Base-by-base conservation (phyloP, 1,139 yeast genomes). In the Torulaspora globosa region DNA sequence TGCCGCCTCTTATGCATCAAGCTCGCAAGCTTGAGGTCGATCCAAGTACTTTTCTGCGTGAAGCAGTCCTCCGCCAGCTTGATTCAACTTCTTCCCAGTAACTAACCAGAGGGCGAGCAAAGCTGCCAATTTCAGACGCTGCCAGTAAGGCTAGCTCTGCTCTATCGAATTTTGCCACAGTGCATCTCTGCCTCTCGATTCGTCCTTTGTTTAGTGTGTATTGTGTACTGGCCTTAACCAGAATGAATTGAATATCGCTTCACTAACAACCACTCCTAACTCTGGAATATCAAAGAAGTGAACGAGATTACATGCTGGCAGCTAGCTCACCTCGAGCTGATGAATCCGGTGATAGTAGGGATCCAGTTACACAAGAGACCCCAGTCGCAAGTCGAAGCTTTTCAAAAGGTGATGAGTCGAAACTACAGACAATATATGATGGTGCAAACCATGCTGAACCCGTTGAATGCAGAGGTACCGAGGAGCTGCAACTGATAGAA, bases 341-440 rank as follows among this genome's bases (percentile, higher is more conserved):
- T 16, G 42, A 26, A 21, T 39, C 29, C 7, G 18, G 15, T 26
- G 36, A 32, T 24, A 39, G 42, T 14, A 23, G 30, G 18, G 53
- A 51, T 12, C 46, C 41, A 29, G 49, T 46, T 3, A 46, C 48
- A n/a, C 52, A 46, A 39, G 48, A 43, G 35, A 51, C 53, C 5
- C 55, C 53, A 4, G 41, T 42, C 10, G 51, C 51, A 6, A 46
- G 44, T 18, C 42, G 41, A n/a, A 16, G 14, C 26, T 39, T 39
- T 14, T 21, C 29, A 3, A 18, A 32, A 18, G 32, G 21, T 39
- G 21, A 35, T 10, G 30, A 26, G 18, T 12, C 36, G 11, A n/a
- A 29, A 16, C 24, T 26, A 7, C 16, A 15, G 8, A 26, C 31
- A 8, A 12, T n/a, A 10, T 16, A 12, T 3, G 14, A 14, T 14